Base-by-base conservation (phyloP, 2,329 filamentous ascomycete species). In the Balansia obtecta region DNA sequence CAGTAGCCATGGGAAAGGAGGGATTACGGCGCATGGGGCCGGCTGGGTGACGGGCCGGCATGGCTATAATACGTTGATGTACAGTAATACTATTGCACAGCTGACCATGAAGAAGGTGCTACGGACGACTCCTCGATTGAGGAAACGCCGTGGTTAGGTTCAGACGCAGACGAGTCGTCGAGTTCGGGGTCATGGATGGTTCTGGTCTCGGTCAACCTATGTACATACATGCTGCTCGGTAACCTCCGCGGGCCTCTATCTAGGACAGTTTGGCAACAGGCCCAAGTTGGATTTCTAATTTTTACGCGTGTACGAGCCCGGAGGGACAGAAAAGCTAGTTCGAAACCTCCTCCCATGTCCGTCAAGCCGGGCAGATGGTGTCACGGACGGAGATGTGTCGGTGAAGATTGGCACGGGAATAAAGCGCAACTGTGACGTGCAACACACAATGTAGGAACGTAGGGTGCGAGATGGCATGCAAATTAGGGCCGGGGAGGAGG, bases 401-500 rank as follows among this genome's bases (percentile, higher is more conserved):
- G 46, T 32, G 39, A 40, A 41, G 46, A 4, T 44, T 42, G 30
- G 37, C 27, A 38, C 47, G 44, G 50, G 46, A 50, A 52, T 50
- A 43, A 20, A 27, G 46, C 40, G 27, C 50, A 34, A 33, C 27
- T 30, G 50, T 18, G n/a, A 43, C 16, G 34, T 5, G 8, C 33
- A 37, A 45, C 4, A 18, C 30, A 16, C 12, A 30, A 27, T 6
- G 7, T 27, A n/a, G 27, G 4, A 45, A 49, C 15, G 48, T 50
- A 9, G 39, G 20, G 41, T n/a, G 48, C 52, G 53, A 50, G 50
- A 49, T 44, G 30, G 39, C 41, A 41, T 32, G 34, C 46, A 37
- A 47, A 44, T 44, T 42, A 46, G 43, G 41, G 32, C 39, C 27
- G 27, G 27, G 8, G 27, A 27, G 27, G 27, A 27, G 5, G 27